phyloP scores from a whole-genome alignment of 139 green algal genomes.

The Chlorella sp. region DNA sequence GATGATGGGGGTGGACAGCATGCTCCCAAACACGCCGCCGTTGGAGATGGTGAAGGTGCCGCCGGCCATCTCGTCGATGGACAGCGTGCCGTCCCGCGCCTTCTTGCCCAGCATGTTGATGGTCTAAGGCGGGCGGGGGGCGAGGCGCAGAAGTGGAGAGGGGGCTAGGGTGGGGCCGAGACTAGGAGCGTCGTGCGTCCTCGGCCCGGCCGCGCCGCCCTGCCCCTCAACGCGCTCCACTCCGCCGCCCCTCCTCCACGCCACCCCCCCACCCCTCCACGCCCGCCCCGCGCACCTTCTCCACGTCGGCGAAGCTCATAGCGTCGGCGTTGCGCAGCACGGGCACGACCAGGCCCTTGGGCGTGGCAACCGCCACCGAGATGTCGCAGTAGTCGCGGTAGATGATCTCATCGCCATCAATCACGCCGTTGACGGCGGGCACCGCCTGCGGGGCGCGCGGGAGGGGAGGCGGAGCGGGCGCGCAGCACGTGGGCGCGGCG shows the following conservation, averaged over 20 bases:
- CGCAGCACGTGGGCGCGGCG: too few relatives aligned
- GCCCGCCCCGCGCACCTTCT: slow-evolving; percentile 69
- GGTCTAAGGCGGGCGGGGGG: too few relatives aligned
- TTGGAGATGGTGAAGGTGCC: slow-evolving; percentile 99
- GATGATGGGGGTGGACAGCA: slow-evolving; percentile 99
- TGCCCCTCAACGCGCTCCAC: neutral
- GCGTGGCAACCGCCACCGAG: slow-evolving; percentile 93
- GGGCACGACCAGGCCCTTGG: slow-evolving; percentile 95
- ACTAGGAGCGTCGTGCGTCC: too few relatives aligned
- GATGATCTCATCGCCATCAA: slow-evolving; percentile 95
- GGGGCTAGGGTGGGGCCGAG: too few relatives aligned
- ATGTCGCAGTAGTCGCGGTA: slow-evolving; percentile 93
- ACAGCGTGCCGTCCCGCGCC: slow-evolving; percentile 91
- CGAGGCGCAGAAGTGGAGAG: too few relatives aligned
- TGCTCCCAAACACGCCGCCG: slow-evolving; percentile 95
- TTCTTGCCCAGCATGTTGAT: slow-evolving; percentile 93
- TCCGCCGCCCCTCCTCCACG: neutral
- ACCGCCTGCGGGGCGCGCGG: too few relatives aligned
- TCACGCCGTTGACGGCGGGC: slow-evolving; percentile 93
- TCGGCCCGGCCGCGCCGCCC: neutral
- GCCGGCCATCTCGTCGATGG: slow-evolving; percentile 98
- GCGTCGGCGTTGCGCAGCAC: slow-evolving; percentile 84
- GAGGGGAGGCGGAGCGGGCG: too few relatives aligned
- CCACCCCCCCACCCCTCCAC: neutral
- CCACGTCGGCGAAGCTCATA: slow-evolving; percentile 91